A percentile compares a stretch with the other conserved stretches of the same genome.
These are phyloP conservation scores for Fonsecaea pedrosoi DNA, from an alignment of 2,329 filamentous ascomycete genomes.

Conservation along the genomic window DNA sequence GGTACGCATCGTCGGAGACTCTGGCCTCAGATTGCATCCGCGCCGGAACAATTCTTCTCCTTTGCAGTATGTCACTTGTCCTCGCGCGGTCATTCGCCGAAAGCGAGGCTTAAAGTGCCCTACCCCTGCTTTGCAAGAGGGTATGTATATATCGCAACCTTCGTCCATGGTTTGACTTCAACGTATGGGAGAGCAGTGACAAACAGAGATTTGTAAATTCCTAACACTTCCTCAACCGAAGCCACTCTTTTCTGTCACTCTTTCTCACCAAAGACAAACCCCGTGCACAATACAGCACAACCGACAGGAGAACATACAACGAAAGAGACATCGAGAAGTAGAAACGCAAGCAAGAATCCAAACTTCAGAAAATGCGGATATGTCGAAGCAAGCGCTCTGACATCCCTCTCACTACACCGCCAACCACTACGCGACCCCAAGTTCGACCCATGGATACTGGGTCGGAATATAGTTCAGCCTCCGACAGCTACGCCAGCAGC, in stretches of 20 bases:
- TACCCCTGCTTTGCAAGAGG: neutral
- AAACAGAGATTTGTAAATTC: neutral
- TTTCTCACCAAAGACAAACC: neutral
- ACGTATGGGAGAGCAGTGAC: neutral
- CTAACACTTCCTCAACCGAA: neutral
- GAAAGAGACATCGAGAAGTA: neutral
- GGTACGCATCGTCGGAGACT: neutral
- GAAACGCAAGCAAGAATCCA: neutral
- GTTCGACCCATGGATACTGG: neutral
- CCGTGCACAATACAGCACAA: neutral
- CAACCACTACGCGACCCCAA: neutral
- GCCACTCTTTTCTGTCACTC: neutral
- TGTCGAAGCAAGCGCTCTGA: neutral
- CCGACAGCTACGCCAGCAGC: neutral
- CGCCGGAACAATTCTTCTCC: neutral
- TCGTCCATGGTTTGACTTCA: neutral
- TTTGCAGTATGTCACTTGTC: neutral
- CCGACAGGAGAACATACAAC: neutral
- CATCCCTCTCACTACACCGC: neutral
- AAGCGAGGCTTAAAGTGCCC: neutral
- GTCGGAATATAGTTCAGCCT: neutral
- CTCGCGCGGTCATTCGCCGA: neutral
- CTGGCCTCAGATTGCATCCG: neutral
- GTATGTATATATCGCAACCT: neutral
- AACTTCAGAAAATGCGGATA: neutral